Conservation (phyloP, 139 green algal species). For the Penium margaritaceum region DNA sequence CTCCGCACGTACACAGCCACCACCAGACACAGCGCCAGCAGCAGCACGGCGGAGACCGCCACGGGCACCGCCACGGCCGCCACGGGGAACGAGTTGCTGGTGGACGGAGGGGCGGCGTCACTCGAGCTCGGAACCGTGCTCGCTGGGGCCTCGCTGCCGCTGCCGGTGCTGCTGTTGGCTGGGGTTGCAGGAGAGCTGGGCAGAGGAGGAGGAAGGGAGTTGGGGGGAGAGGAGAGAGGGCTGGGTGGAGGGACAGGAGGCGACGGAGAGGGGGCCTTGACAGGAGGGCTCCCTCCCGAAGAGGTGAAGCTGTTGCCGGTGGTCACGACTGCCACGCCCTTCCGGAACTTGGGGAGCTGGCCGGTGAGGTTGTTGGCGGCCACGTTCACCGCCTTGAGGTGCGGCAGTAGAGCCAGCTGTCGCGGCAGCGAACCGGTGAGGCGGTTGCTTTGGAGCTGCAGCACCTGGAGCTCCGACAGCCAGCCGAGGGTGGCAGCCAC, state of each 20-base stretch:
- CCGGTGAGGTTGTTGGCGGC: constrained; percentile 13
- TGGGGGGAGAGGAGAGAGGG: neutral
- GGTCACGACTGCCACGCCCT: neutral
- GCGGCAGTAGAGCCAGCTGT: neutral
- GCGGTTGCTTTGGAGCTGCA: constrained; percentile 20
- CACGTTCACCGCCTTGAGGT: neutral
- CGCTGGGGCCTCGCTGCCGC: neutral
- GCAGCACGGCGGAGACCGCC: neutral
- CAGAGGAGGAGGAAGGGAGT: neutral
- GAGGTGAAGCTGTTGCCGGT: neutral
- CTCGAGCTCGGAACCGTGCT: neutral
- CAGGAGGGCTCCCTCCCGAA: neutral
- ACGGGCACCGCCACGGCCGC: constrained; percentile 9
- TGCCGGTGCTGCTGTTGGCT: neutral
- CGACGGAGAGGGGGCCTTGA: neutral
- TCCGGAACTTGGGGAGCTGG: neutral
- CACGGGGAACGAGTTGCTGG: constrained; percentile 8
- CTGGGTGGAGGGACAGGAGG: neutral
- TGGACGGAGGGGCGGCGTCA: neutral
- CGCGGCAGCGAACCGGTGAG: constrained; percentile 17
- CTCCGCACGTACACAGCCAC: neutral
- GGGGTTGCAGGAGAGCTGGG: neutral
- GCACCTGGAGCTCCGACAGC: neutral
- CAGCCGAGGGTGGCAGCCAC: neutral
- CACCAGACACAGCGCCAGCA: neutral